These are phyloP conservation scores for Neopestalotiopsis clavispora DNA, from an alignment of 2,329 filamentous ascomycete genomes.

Conservation along the genomic window DNA sequence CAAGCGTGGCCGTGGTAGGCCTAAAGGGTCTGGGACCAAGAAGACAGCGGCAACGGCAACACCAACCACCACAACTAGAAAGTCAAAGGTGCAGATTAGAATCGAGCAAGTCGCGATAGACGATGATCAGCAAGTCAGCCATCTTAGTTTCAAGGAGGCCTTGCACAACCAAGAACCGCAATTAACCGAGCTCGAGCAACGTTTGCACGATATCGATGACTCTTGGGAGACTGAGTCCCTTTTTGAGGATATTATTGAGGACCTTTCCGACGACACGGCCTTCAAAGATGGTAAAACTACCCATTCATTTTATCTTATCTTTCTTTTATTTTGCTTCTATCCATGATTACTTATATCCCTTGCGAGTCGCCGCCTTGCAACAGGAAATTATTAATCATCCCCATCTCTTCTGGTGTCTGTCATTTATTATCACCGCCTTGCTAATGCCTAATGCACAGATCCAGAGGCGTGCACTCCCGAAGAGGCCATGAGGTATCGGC, in stretches of 20 bases:
- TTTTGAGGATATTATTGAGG: constrained; percentile 51
- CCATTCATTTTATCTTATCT: constrained; percentile 21
- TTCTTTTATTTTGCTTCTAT: constrained; percentile 7
- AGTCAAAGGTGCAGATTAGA: constrained; percentile 8
- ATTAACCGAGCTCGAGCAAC: constrained; percentile 14
- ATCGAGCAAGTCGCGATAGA: constrained; percentile 9
- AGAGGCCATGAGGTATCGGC: constrained; percentile 71
- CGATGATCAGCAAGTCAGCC: constrained; percentile 16
- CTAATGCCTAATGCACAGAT: constrained; percentile 23
- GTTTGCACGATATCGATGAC: constrained; percentile 28
- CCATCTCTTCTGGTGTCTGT: too few relatives aligned
- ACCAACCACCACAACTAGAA: background rate
- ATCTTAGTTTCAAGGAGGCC: constrained; percentile 10
- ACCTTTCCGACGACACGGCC: constrained; percentile 48
- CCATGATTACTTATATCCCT: background rate
- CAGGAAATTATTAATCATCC: too few relatives aligned
- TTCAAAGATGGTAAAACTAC: constrained; percentile 34
- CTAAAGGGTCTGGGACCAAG: constrained; percentile 14
- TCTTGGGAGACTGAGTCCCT: constrained; percentile 52
- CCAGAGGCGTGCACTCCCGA: constrained; percentile 50
- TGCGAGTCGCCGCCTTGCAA: constrained; percentile 16
- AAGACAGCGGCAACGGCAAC: background rate
- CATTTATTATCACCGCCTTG: too few relatives aligned
- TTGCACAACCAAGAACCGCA: constrained; percentile 7
- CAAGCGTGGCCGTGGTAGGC: constrained; percentile 16